A percentile compares a stretch with the other conserved stretches of the same genome.
Evolutionary conservation across 2,329 filamentous ascomycete genomes (phyloP).

Genomic region (Cercospora sp.): DNA sequence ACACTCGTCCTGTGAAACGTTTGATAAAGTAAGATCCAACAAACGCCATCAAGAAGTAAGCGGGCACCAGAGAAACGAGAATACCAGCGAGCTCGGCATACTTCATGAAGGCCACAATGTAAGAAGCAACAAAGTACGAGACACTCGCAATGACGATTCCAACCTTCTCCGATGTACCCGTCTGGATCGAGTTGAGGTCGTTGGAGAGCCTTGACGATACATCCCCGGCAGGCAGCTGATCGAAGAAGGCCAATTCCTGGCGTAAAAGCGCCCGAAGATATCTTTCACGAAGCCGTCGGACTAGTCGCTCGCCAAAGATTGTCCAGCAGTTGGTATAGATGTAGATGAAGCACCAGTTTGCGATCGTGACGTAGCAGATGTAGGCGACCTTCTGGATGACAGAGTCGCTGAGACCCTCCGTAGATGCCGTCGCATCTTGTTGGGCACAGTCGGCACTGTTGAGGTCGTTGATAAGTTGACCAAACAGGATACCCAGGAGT

Average conservation of each 20-base stretch:
- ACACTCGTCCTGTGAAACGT: slow-evolving; percentile 54
- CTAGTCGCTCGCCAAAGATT: slow-evolving; percentile 63
- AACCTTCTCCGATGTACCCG: background rate
- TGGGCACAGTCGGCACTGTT: slow-evolving; percentile 57
- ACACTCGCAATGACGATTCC: background rate
- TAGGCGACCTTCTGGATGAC: slow-evolving; percentile 60
- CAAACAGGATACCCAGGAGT: slow-evolving; percentile 64
- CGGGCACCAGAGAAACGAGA: background rate
- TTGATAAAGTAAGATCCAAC: slow-evolving; percentile 45
- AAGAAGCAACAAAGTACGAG: background rate
- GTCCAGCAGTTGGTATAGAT: slow-evolving; percentile 64
- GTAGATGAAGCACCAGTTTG: slow-evolving; percentile 58
- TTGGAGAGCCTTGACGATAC: slow-evolving; percentile 63
- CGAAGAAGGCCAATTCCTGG: slow-evolving; percentile 65
- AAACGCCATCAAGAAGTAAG: background rate
- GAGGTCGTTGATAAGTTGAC: slow-evolving; percentile 62
- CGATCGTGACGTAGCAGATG: slow-evolving; percentile 65
- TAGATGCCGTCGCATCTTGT: slow-evolving; percentile 33
- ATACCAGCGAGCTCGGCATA: background rate
- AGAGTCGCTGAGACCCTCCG: slow-evolving; percentile 42
- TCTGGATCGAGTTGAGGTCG: slow-evolving; percentile 56
- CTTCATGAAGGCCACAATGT: background rate
- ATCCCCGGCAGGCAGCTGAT: slow-evolving; percentile 62
- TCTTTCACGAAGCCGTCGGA: slow-evolving; percentile 61
- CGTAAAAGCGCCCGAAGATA: slow-evolving; percentile 61